These are phyloP conservation scores for Phytophthora aleatoria DNA, from an alignment of 352 stramenopile species.

Conservation along the genomic window DNA sequence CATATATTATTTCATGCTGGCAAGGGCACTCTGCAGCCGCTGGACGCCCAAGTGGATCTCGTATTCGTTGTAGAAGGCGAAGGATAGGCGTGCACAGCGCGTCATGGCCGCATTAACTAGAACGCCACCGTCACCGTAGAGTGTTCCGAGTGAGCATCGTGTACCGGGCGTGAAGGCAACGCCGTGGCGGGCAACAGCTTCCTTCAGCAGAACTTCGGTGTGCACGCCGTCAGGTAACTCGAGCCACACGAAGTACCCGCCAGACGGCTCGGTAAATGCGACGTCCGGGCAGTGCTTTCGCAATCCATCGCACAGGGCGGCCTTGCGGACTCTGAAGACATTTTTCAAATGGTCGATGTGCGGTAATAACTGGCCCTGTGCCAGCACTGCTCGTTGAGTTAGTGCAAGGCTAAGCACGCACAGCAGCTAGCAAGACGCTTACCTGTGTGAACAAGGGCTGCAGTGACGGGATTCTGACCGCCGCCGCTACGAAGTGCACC, in stretches of 20 bases:
- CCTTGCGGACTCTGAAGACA: slow-evolving; percentile 51
- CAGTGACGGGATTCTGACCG: slow-evolving; percentile 91
- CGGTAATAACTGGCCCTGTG: slow-evolving; percentile 51
- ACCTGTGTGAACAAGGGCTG: slow-evolving; percentile 81
- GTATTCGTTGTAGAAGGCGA: slow-evolving; percentile 81
- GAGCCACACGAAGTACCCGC: slow-evolving; percentile 88
- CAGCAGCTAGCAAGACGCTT: slow-evolving; percentile 28
- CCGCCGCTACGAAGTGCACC: slow-evolving; percentile 89
- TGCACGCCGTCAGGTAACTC: slow-evolving; percentile 58
- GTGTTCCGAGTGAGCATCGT: slow-evolving; percentile 53
- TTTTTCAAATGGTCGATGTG: slow-evolving; percentile 55
- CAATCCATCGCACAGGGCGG: slow-evolving; percentile 52
- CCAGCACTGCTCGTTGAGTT: slow-evolving; percentile 45
- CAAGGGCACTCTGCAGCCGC: slow-evolving; percentile 49
- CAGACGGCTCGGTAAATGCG: slow-evolving; percentile 63
- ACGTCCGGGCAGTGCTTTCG: slow-evolving; percentile 45
- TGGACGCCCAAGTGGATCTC: slow-evolving; percentile 71
- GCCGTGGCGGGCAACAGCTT: slow-evolving; percentile 52
- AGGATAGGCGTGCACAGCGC: slow-evolving; percentile 67
- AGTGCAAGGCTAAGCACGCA: slow-evolving; percentile 10
- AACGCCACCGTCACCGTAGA: slow-evolving; percentile 23
- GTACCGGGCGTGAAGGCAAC: slow-evolving; percentile 80
- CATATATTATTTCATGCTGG: slow-evolving; percentile 27
- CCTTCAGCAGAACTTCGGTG: slow-evolving; percentile 52
- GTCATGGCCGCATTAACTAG: slow-evolving; percentile 36